Evolutionary conservation across 2,329 filamentous ascomycete species (phyloP), one percentile per base, ranked within the genome.

Genomic region (Teratosphaeria nubilosa): DNA sequence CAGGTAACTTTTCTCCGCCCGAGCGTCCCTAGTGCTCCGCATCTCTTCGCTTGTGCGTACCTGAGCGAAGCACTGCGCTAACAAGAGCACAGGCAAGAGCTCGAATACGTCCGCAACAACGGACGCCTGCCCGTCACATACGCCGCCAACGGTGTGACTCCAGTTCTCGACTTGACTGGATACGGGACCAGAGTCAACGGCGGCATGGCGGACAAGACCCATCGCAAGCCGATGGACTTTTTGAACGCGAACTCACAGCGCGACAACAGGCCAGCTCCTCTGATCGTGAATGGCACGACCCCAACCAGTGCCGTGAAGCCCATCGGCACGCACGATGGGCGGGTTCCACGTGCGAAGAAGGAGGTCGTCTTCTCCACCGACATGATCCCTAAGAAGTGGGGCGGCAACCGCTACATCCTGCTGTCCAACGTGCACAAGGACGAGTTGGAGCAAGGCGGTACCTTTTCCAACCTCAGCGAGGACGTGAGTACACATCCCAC

Each of bases 321-420:
- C 7, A 63, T 68, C 48, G 66, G 65, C 52, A 65, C 63, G 25
- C 60, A 53, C n/a, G 45, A 54, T 22, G 45, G 22, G 1, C 37
- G 58, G 10, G 55, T 27, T 13, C 31, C 56, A n/a, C 27, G 20
- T 11, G 58, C 61, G 22, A 48, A 48, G 41, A 48, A 48, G 41
- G 16, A 48, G n/a, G n/a, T 22, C 5, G 31, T 27, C 53, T 69
- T 66, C 65, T 67, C 65, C 45, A 68, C 64, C 9, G 66, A 69
- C 59, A 54, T 57, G 7, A 63, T 60, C 24, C 53, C 56, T 13
- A 31, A 55, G 7, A 45, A 56, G 5, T 5, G 22, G 24, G 62
- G 63, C 11, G 64, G 63, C 41, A 60, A 61, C 32, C 68, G 66
- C 57, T 69, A 64, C 59, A 14, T 67, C 50, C 61, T 60, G 57